These are phyloP conservation scores for Candida ficus DNA, from an alignment of 805 yeast genomes.

Conservation along the genomic window DNA sequence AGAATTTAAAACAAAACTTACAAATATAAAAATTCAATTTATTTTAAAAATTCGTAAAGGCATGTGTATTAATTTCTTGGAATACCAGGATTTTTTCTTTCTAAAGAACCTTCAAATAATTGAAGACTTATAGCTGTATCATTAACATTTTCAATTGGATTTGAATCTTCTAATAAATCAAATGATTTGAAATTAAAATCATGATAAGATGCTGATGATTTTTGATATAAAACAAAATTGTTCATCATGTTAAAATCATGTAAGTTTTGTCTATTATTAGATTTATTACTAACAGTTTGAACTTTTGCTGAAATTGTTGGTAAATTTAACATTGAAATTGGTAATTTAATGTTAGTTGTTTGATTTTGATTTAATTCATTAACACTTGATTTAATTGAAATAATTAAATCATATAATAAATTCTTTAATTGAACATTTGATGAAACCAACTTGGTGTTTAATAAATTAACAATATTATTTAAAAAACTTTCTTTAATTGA, in stretches of 20 bases:
- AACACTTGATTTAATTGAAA: conserved; percentile 41
- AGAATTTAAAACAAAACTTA: neutral
- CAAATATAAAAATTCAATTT: neutral
- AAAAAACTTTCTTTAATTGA: conserved; percentile 41
- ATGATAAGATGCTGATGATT: conserved; percentile 24
- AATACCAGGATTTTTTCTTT: conserved; percentile 37
- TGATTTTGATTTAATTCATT: conserved; percentile 25
- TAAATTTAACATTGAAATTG: conserved; percentile 21
- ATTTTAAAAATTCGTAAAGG: neutral
- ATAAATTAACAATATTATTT: conserved; percentile 40
- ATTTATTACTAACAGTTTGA: neutral
- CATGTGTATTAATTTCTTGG: neutral
- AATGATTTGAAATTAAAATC: conserved; percentile 42
- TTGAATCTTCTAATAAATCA: conserved; percentile 56
- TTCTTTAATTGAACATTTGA: conserved; percentile 47
- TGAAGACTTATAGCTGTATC: conserved; percentile 52
- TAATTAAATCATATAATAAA: conserved; percentile 52
- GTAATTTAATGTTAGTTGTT: conserved; percentile 21
- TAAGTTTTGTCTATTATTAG: conserved; percentile 11
- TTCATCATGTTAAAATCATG: conserved; percentile 16
- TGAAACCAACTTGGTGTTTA: conserved; percentile 39
- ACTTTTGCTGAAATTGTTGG: conserved; percentile 19
- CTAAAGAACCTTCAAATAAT: conserved; percentile 47
- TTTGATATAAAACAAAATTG: conserved; percentile 26
- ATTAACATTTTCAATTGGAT: conserved; percentile 40